Percentiles rank a stretch among this genome's conserved stretches.
Conservation (phyloP, 2,329 filamentous ascomycete species). For the Colletotrichum sp. region DNA sequence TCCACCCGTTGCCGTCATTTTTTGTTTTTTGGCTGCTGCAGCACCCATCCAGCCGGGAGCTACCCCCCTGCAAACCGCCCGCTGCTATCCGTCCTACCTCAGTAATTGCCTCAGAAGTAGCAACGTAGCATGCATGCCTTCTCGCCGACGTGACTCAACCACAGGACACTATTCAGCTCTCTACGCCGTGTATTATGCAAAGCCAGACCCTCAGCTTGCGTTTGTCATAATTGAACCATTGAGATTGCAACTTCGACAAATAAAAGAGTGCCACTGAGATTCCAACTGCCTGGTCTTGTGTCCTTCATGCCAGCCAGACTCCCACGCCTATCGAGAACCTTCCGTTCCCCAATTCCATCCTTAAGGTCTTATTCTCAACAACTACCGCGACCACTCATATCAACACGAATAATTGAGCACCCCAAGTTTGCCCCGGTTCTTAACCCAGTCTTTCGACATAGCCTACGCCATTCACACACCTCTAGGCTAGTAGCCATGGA, state of each 20-base stretch:
- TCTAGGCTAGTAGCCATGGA: neutral
- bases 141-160: conserved; percentile 17
- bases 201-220: neutral
- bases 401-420: neutral
- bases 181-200: neutral
- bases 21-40: neutral
- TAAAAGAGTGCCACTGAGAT: neutral
- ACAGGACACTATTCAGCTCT: neutral
- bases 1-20: neutral
- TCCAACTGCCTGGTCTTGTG: neutral
- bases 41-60: neutral
- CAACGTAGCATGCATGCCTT: conserved; percentile 8
- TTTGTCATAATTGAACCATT: neutral
- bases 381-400: neutral
- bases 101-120: neutral
- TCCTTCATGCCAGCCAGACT: conserved; percentile 19
- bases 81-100: neutral
- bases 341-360: neutral
- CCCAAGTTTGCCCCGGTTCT: neutral
- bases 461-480: neutral
- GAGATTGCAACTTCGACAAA: neutral
- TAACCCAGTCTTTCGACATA: neutral
- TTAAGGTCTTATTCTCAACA: neutral
- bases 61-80: neutral
- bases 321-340: conserved; percentile 15